Conservation (phyloP, 352 stramenopile genomes). For the Halophytophthora polymorphica region DNA sequence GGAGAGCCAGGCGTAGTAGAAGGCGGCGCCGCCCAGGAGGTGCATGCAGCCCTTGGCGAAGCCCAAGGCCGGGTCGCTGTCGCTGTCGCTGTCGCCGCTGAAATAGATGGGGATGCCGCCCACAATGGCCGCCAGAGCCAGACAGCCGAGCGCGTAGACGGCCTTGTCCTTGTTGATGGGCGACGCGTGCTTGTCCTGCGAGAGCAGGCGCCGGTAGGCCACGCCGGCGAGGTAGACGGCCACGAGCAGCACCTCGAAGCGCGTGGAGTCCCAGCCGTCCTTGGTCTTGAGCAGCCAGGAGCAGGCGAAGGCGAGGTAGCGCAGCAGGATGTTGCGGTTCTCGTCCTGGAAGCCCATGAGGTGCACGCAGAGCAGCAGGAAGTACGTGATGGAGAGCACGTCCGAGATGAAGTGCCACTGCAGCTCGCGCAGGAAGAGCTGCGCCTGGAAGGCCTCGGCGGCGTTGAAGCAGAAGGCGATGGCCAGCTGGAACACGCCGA, state of each 20-base stretch:
- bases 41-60: slow-evolving; percentile 70
- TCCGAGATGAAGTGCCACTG: slow-evolving; percentile 89
- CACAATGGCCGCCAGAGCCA: slow-evolving; percentile 39
- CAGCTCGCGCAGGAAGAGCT: slow-evolving; percentile 64
- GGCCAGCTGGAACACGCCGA: slow-evolving; percentile 80
- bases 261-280: slow-evolving; percentile 72
- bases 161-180: slow-evolving; percentile 56
- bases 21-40: slow-evolving; percentile 55
- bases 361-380: slow-evolving; percentile 82
- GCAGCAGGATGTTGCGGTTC: slow-evolving; percentile 80
- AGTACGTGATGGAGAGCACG: slow-evolving; percentile 83
- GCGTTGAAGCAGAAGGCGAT: slow-evolving; percentile 84
- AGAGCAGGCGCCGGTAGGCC: slow-evolving; percentile 49
- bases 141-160: slow-evolving; percentile 42
- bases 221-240: slow-evolving; percentile 51
- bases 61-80: slow-evolving; percentile 42
- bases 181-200: slow-evolving; percentile 40
- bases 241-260: slow-evolving; percentile 70
- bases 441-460: slow-evolving; percentile 59
- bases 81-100: slow-evolving; percentile 28
- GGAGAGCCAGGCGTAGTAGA: slow-evolving; percentile 77
- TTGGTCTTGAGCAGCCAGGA: slow-evolving; percentile 86
- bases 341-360: slow-evolving; percentile 82
- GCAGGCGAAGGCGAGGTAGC: slow-evolving; percentile 80
- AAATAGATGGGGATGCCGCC: slow-evolving; percentile 55